Base-by-base conservation (phyloP, 2,329 filamentous ascomycete species). In the Colletotrichum agaves region DNA sequence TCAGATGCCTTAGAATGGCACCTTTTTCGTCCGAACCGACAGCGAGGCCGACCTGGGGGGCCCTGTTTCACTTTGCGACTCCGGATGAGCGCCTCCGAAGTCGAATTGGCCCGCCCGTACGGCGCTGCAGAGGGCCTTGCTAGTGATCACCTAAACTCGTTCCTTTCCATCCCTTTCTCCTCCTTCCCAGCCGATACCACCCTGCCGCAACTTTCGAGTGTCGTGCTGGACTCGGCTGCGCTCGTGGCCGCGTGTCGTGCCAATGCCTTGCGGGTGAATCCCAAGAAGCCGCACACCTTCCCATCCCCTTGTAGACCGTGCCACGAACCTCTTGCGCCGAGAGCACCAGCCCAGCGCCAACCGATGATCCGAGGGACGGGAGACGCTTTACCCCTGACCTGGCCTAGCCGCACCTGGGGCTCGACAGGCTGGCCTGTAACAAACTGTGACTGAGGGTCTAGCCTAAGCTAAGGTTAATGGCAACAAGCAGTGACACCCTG, bases 31-130 rank as follows among this genome's bases (percentile, higher is more conserved):
- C 65, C 58, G 52, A 58, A 58, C 46, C 50, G 52, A 50, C 8
- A 49, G 46, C 23, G 33, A 31, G 27, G 37, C 37, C 19, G 56
- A 23, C 33, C 27, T 37, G 56, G 39, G 57, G 43, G 52, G 52
- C 31, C 53, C 53, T 41, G 64, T 67, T 67, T 67, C 64, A 67
- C 64, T 41, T 67, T 58, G 64, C 44, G 60, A 67, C 64, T 57
- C 46, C 60, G 60, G 64, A 58, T 53, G 52, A 57, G 52, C 44
- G 52, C 52, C 44, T 37, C 53, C 23, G 47, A 59, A 27, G 61
- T 55, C 64, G 39, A 52, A 67, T 59, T 67, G 61, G 53, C 39
- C 58, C 43, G 52, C 63, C 58, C 37, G 31, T 49, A 47, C 55
- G 23, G 23, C 47, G 27, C 23, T 50, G 47, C n/a, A n/a, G 50